Evolutionary conservation across 1,284 basidiomycete species (phyloP), one percentile per base, ranked within the genome.

Genomic region (Irpex sp.): DNA sequence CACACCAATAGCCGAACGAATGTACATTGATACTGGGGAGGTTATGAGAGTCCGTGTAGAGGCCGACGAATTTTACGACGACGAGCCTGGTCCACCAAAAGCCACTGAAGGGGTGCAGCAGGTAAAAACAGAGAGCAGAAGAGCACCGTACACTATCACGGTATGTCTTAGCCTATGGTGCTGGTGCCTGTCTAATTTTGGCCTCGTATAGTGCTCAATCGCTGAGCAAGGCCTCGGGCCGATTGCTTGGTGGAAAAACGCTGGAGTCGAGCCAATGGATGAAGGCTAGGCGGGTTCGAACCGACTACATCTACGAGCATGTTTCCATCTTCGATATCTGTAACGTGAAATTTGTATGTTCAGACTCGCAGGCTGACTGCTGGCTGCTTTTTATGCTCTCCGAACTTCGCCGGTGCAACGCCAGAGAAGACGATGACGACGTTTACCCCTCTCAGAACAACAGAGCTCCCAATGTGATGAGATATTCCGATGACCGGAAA

Each of bases 11-110:
- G 73, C 83, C 43, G 88, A 91, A 50, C 83, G 94, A 31, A 90
- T 96, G 83, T 97, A 95, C 74, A 88, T 97, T 64, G 93, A 95
- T 71, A 79, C 85, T 59, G 86, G 86, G 33, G 95, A 97, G 70
- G 81, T 90, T 39, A 81, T 98, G n/a, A 89, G 96, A 17, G 87
- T 97, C 49, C 88, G 94, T 2, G 88, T 98, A 9, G 94, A 97
- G 73, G 81, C 84, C 1, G 92, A 97, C 70, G 89, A 93, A 68
- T 98, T 97, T 75, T 91, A 89, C 72, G 95, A 98, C 70, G 88
- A 94, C 67, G 93, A 96, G 70, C 95, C 95, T 0, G 93, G 93
- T 1, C 94, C 94, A 1, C 86, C 88, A 11, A 89, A 88, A 70
- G 87, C 85, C 49, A 76, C 82, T 2, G 87, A 92, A 61, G 89